These are phyloP conservation scores for Zymoseptoria passerinii DNA, from an alignment of 2,329 filamentous ascomycete genomes.

Conservation along the genomic window DNA sequence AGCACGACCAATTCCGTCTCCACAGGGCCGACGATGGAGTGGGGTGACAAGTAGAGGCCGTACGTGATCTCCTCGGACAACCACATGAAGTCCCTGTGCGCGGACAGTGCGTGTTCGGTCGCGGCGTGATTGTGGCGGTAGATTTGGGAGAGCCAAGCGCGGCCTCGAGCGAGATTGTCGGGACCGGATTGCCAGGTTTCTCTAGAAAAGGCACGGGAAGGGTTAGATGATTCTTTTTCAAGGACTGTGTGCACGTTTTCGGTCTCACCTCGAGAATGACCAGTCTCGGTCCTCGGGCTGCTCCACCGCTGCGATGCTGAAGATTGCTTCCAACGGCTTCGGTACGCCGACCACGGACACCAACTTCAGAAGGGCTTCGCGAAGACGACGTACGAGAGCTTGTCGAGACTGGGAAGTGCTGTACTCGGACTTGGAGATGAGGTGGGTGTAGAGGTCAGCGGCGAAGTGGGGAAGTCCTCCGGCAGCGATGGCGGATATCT, in stretches of 20 bases:
- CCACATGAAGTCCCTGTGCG: constrained; percentile 45
- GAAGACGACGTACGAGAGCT: constrained; percentile 42
- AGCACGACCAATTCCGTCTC: constrained; percentile 50
- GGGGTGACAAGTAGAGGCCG: constrained; percentile 50
- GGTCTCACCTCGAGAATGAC: constrained; percentile 38
- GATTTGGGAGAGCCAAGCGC: constrained; percentile 49
- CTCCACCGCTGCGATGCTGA: constrained; percentile 47
- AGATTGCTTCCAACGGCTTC: constrained; percentile 53
- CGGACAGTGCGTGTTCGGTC: constrained; percentile 34
- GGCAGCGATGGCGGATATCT: constrained; percentile 41
- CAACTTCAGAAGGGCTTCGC: constrained; percentile 54
- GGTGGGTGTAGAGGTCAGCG: constrained; percentile 48
- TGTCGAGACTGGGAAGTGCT: constrained; percentile 38
- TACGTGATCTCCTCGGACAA: constrained; percentile 50
- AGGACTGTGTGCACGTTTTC: background rate
- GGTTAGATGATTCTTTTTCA: background rate
- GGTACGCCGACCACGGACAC: constrained; percentile 52
- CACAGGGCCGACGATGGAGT: constrained; percentile 44
- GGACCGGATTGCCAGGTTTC: constrained; percentile 52
- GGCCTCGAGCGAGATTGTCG: constrained; percentile 46
- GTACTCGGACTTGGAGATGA: constrained; percentile 43
- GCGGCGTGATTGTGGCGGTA: constrained; percentile 44
- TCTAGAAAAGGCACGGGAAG: constrained; percentile 22
- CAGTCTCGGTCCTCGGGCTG: constrained; percentile 51
- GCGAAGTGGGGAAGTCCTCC: constrained; percentile 45